Evolutionary conservation across 495 filamentous ascomycete species (phyloP), one percentile per base, ranked within the genome.

Genomic region (Amorphotheca resinae): DNA sequence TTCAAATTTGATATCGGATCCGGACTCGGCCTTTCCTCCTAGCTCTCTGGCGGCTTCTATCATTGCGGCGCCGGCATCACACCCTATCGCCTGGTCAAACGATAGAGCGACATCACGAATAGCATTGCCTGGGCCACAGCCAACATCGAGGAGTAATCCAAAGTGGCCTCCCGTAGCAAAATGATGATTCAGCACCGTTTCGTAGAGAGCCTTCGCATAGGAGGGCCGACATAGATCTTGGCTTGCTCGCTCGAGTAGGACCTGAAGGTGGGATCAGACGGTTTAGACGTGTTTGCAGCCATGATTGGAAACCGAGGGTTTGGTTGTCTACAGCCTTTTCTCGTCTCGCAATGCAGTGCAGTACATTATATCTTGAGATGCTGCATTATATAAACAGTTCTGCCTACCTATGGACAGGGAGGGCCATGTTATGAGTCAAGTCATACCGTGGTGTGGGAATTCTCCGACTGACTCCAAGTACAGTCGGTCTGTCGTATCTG

Each of bases 21-120:
- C 51, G 4, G 57, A 49, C 6, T 51, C 48, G 0, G 60, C 58
- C 2, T 46, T 58, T 8, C 61, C 60, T 14, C 63, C 64, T 8
- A 65, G n/a, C 1, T 48, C 31, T 9, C 45, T 57, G 2, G 71
- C 72, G 0, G 66, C 59, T 2, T 44, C 50, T 31, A 79, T 70
- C 76, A 80, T 80, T 7, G 63, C 64, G 22, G 61, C 54, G 8
- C 65, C 66, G 0, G 73, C 59, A 44, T 80, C 76, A 12, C 67
- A 42, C 4, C 73, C 76, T 33, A 69, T 74, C 64, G 56, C 77
- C 69, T 23, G 75, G 65, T 20, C 78, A 74, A 33, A 77, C 70
- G 51, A 76, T 79, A 25, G 82, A 72, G 45, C 81, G 65, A 49
- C 80, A 69, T 22, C 81, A 76, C 18, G 82, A 67, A 18, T 82